phyloP scores from a whole-genome alignment of 2,329 filamentous ascomycete species.

The Ramularia endophylla region DNA sequence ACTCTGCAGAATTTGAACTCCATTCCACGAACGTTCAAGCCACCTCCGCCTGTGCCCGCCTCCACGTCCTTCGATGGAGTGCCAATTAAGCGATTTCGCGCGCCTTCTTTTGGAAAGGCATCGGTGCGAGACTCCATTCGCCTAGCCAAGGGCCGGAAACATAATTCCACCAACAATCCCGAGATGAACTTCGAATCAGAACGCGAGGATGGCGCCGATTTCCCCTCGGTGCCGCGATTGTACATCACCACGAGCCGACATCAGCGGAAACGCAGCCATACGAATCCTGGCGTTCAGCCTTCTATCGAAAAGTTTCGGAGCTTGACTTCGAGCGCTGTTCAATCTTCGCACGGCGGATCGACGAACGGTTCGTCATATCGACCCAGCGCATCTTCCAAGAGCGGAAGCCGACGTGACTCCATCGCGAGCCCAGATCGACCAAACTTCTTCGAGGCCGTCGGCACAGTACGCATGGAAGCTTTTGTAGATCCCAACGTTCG shows the following conservation, averaged over 20 bases:
- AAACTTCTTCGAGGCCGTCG: slow-evolving; percentile 79
- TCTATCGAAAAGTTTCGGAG: slow-evolving; percentile 66
- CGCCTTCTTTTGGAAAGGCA: slow-evolving; percentile 37
- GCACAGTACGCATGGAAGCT: slow-evolving; percentile 93
- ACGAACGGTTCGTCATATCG: slow-evolving; percentile 20
- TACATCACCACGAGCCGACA: slow-evolving; percentile 56
- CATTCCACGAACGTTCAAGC: slow-evolving; percentile 14
- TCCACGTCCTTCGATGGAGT: slow-evolving; percentile 23
- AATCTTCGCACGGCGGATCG: slow-evolving; percentile 29
- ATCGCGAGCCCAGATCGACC: slow-evolving; percentile 24
- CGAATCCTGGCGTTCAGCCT: slow-evolving; percentile 65
- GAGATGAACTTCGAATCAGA: not conserved
- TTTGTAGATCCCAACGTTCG: slow-evolving; percentile 61
- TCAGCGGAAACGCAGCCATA: slow-evolving; percentile 83
- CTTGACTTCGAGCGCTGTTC: slow-evolving; percentile 55
- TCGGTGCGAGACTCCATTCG: slow-evolving; percentile 84
- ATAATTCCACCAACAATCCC: slow-evolving; percentile 11
- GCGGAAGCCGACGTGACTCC: slow-evolving; percentile 21
- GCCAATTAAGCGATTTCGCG: slow-evolving; percentile 25
- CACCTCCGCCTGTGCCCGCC: slow-evolving; percentile 18
- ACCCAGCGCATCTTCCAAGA: slow-evolving; percentile 21
- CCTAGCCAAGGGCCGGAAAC: slow-evolving; percentile 64
- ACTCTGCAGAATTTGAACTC: slow-evolving; percentile 23
- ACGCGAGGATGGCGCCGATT: slow-evolving; percentile 59
- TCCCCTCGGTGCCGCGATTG: slow-evolving; percentile 67